Percentiles rank a stretch among this genome's conserved stretches.
phyloP scores from a whole-genome alignment of 768 basidiomycete species.

The Lactarius tabidus region DNA sequence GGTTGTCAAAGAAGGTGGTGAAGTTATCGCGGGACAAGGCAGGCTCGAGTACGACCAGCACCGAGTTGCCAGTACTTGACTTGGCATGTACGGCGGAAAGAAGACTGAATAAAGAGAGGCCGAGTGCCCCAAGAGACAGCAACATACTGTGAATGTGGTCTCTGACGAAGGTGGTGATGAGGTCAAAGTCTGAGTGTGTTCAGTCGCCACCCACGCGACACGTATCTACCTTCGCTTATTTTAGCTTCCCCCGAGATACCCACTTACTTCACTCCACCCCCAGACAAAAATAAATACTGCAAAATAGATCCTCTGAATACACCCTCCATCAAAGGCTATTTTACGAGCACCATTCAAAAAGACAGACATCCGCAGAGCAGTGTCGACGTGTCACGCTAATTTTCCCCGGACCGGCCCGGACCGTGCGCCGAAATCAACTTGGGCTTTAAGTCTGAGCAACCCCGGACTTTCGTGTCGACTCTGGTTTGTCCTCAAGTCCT shows the following conservation, averaged over 20 bases:
- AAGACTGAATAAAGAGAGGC: conserved; percentile 33
- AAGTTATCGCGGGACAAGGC: conserved; percentile 62
- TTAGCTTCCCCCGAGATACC: background rate
- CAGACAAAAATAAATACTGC: too few species aligned
- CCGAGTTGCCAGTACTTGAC: conserved; percentile 78
- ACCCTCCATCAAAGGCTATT: background rate
- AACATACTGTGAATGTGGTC: conserved; percentile 25
- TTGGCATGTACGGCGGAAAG: conserved; percentile 40
- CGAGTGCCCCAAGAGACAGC: conserved; percentile 30
- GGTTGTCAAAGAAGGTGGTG: conserved; percentile 74
- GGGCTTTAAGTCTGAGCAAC: background rate
- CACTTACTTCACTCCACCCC: background rate
- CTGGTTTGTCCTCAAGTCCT: background rate
- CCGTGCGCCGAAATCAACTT: background rate
- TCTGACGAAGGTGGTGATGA: background rate
- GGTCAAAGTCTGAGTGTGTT: background rate
- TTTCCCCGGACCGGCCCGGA: background rate
- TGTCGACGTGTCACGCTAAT: background rate
- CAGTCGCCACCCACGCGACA: background rate
- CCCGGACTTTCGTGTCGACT: background rate
- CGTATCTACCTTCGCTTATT: background rate
- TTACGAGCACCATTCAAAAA: background rate
- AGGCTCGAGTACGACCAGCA: conserved; percentile 82
- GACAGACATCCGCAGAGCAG: background rate
- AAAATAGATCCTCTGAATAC: too few species aligned